Base-by-base conservation (phyloP, 2,329 filamentous ascomycete species). In the Alternaria longipes region DNA sequence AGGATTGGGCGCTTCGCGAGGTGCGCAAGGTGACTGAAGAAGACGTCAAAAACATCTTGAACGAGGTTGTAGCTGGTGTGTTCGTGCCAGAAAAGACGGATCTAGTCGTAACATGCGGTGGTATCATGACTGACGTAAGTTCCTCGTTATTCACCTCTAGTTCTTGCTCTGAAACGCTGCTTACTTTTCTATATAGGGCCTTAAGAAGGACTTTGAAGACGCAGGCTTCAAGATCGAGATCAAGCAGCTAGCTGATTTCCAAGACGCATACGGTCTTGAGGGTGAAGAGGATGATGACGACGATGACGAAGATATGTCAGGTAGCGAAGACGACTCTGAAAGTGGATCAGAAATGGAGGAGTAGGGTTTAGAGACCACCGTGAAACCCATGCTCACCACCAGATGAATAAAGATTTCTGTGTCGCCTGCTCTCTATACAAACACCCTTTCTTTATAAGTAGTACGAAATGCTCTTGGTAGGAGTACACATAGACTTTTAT, bases 181-280 rank as follows among this genome's bases (percentile, higher is more conserved):
- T 63, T 20, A 63, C 7, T 18, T 18, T 26, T 38, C 22, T 28
- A 18, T 24, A 22, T 30, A 97, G 93, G 86, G 86, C 61, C 88
- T 97, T 69, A 87, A 90, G 71, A 89, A 89, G 67, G 89, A 90
- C 2, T 92, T 98, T 71, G 85, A 88, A 67, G 83, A 82, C 1
- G 89, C 88, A 58, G 93, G 93, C 0, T 99, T 97, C 83, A 90
- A 89, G 76, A 90, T 91, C 0, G 86, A 92, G 74, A 85, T 91
- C 40, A 89, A 90, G 74, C 84, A 90, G 28, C 84, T 98, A 51
- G 88, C 89, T 42, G 86, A 91, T 71, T 98, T 97, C 78, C 89
- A 96, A 77, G 92, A 97, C 65, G 92, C 93, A 72, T 98, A 98
- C 75, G 94, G 94, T 0, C 81, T 97, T 47, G 86, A 91, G 76